phyloP scores from a whole-genome alignment of 768 basidiomycete genomes.

The Mycena rosella region DNA sequence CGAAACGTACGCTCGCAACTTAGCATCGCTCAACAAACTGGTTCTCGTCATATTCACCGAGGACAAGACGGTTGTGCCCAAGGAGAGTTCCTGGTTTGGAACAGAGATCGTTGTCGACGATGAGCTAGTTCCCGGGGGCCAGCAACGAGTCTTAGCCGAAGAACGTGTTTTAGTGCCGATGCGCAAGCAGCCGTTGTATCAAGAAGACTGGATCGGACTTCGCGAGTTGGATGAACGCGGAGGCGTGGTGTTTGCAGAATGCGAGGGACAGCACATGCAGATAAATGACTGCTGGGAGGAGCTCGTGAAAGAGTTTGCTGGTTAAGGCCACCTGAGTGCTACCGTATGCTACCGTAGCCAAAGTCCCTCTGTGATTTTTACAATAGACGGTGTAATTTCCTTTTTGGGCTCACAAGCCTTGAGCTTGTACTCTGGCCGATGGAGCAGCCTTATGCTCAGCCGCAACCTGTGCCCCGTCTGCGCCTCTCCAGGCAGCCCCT shows the following conservation, averaged over 20 bases:
- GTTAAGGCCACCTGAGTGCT: no score
- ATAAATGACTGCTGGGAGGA: slow-evolving; percentile 72
- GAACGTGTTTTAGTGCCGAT: slow-evolving; percentile 69
- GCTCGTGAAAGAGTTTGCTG: slow-evolving; percentile 56
- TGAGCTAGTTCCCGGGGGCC: slow-evolving; percentile 30
- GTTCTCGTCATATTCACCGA: slow-evolving; percentile 80
- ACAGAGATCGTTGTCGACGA: slow-evolving; percentile 67
- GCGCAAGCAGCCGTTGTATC: slow-evolving; percentile 78
- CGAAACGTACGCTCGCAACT: slow-evolving; percentile 67
- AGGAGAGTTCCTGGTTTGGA: slow-evolving; percentile 91
- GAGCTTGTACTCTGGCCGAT: slow-evolving; percentile 39
- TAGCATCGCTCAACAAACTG: slow-evolving; percentile 73
- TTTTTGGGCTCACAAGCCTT: slow-evolving; percentile 29
- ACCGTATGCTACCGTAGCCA: no score
- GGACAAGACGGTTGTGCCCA: slow-evolving; percentile 85
- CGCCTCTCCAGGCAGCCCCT: slow-evolving; percentile 49
- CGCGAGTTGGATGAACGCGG: slow-evolving; percentile 76
- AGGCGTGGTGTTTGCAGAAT: slow-evolving; percentile 68
- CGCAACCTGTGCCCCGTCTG: slow-evolving; percentile 49
- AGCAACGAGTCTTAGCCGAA: slow-evolving; percentile 26
- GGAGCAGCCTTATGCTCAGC: slow-evolving; percentile 42
- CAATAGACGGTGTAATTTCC: slow-evolving; percentile 1
- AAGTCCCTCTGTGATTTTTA: no score
- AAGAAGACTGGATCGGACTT: slow-evolving; percentile 87
- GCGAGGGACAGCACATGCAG: slow-evolving; percentile 84